A percentile compares a stretch with the other conserved stretches of the same genome.
These are phyloP conservation scores for Pythium pyrilobum DNA, from an alignment of 352 stramenopile genomes.

Conservation along the genomic window DNA sequence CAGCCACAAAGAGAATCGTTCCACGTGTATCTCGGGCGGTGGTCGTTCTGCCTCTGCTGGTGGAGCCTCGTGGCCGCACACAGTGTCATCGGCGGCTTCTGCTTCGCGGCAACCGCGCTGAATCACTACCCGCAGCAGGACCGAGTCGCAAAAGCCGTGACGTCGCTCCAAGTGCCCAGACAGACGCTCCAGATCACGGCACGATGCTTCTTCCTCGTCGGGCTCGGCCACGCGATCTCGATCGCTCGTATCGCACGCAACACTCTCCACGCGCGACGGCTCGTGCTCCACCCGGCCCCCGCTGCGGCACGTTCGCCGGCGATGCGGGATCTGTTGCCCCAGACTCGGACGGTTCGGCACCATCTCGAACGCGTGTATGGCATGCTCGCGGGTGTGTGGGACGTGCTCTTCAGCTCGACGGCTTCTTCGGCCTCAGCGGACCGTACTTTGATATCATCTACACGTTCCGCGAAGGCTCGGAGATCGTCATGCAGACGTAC, in stretches of 20 bases:
- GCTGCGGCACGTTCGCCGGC: not conserved
- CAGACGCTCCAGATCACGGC: constrained; percentile 1
- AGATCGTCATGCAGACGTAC: constrained; percentile 23
- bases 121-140: constrained; percentile 4
- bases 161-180: not conserved
- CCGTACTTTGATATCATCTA: constrained; percentile 12
- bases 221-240: not conserved
- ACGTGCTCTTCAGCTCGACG: not conserved
- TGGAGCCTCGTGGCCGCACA: constrained; percentile 1
- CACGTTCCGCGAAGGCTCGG: constrained; percentile 8
- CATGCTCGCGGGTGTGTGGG: not conserved
- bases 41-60: constrained; percentile 5
- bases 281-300: not conserved
- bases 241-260: not conserved
- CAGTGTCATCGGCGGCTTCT: not conserved
- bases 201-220: constrained; percentile 2
- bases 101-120: not conserved
- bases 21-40: not conserved
- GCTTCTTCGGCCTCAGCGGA: constrained; percentile 8
- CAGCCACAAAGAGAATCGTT: too few relatives aligned
- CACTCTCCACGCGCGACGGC: not conserved
- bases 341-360: not conserved
- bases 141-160: not conserved
- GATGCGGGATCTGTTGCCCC: not conserved
- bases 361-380: not conserved